Base-by-base conservation (phyloP, 192 early-diverging fungal species). In the Linnemannia elongata region DNA sequence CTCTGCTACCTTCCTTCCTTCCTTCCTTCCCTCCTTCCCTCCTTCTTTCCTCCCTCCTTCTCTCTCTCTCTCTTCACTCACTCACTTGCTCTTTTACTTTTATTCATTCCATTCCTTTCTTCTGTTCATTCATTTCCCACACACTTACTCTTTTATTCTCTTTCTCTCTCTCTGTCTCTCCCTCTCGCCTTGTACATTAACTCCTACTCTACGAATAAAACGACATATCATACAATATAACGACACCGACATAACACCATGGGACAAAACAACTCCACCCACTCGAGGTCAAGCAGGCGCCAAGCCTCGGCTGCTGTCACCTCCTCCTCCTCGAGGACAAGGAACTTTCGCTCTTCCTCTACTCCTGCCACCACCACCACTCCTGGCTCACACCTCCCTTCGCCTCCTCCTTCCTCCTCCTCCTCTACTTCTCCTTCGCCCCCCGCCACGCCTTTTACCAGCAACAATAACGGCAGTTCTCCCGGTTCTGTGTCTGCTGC, bases 251-350 rank as follows among this genome's bases (percentile, higher is more conserved):
- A n/a, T 10, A 20, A 22, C 20, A 24, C 68, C 1, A 72, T 72
- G 70, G 70, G 70, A n/a, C 70, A 72, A 22, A 72, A 20, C 41
- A 72, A 41, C 70, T 72, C 70, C 20, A 72, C 38, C 5, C 70
- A 38, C 7, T 42, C 70, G 6, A 72, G 39, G 70, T 41, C 38
- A 22, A 72, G 70, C 33, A 30, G 70, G 30, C 70, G 70, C 70
- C 38, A 38, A 8, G 7, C 70, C 38, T 72, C 38, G 35, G 60
- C 49, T 52, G 1, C 49, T 52, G 49, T n/a, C 55, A n/a, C 60
- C 4, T 33, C 69, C 27, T 33, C 69, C 27, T 35, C 69, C 17
- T 36, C 60, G 2, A 66, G 60, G 27, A 66, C 60, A 33, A 15
- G 60, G 30, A 15, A 12, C n/a, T 2, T 66, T 66, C 60, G 60